Percentiles rank a stretch among this genome's conserved stretches.
phyloP scores from a whole-genome alignment of 2,329 filamentous ascomycete genomes.

The Scopulariopsis brevicaulis region DNA sequence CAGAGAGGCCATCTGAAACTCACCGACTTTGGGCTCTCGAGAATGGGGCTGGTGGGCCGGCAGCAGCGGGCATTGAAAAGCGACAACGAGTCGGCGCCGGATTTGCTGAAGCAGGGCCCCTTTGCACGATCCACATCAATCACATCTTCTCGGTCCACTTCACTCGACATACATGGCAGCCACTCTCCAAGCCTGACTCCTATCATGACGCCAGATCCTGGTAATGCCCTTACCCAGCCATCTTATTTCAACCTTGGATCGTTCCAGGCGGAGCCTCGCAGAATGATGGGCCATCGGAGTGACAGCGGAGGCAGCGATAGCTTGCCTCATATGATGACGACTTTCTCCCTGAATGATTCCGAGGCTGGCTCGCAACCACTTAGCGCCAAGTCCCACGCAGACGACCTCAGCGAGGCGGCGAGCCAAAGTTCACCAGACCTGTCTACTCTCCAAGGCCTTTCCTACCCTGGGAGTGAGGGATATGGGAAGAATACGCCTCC shows the following conservation, averaged over 20 bases:
- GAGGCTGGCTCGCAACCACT: constrained; percentile 28
- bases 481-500: constrained; percentile 5
- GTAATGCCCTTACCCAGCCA: constrained; percentile 61
- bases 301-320: constrained; percentile 88
- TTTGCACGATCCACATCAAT: constrained; percentile 80
- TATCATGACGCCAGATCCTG: constrained; percentile 64
- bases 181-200: constrained; percentile 74
- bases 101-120: constrained; percentile 83
- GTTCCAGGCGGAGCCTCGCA: constrained; percentile 44
- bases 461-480: constrained; percentile 13
- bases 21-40: constrained; percentile 92
- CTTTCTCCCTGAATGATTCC: constrained; percentile 61
- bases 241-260: constrained; percentile 80
- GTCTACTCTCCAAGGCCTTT: constrained; percentile 43
- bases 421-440: constrained; percentile 69
- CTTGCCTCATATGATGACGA: constrained; percentile 69
- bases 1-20: constrained; percentile 93
- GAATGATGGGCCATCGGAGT: constrained; percentile 70
- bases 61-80: constrained; percentile 86
- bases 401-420: constrained; percentile 64
- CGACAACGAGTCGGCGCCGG: constrained; percentile 73
- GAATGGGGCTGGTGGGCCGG: constrained; percentile 92
- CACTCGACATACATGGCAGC: constrained; percentile 73
- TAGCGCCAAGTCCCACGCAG: constrained; percentile 48
- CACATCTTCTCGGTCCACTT: constrained; percentile 83